Conservation (phyloP, 768 basidiomycete genomes). For the Rickenella mellea region DNA sequence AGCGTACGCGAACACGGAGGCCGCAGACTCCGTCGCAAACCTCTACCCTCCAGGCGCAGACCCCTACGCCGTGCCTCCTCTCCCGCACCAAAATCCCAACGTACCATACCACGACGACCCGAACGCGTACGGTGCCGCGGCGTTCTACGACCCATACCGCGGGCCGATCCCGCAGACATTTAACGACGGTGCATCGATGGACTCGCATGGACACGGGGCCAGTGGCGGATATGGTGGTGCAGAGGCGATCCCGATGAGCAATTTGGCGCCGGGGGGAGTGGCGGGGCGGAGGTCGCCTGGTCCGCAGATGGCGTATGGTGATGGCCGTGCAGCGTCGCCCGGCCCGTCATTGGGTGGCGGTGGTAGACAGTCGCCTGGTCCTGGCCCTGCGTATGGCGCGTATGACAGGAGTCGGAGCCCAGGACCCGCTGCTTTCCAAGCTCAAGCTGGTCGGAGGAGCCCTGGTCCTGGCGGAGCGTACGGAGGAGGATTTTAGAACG, state of each 20-base stretch:
- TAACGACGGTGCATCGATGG: conserved; percentile 24
- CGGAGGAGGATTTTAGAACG: conserved; percentile 13
- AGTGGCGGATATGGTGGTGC: conserved; percentile 21
- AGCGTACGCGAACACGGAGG: conserved; percentile 17
- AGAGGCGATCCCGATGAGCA: conserved; percentile 72
- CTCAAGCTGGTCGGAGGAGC: conserved; percentile 26
- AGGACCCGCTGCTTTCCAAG: conserved; percentile 10
- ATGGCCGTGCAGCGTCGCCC: conserved; percentile 24
- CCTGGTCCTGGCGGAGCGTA: conserved; percentile 41
- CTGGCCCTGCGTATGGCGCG: conserved; percentile 15
- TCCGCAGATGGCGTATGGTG: conserved; percentile 10
- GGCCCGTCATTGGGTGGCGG: conserved; percentile 1
- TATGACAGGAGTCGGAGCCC: conserved; percentile 8
- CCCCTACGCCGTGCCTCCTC: conserved; percentile 76
- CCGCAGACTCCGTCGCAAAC: conserved; percentile 35
- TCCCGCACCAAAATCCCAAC: conserved; percentile 73
- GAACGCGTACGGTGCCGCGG: conserved; percentile 20
- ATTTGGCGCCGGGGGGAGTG: conserved; percentile 29
- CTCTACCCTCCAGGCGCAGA: conserved; percentile 33
- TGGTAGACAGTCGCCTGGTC: conserved; percentile 17
- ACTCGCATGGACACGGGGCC: conserved; percentile 21
- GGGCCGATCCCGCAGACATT: conserved; percentile 66
- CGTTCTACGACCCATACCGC: conserved; percentile 74
- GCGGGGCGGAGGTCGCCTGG: conserved; percentile 9
- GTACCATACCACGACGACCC: conserved; percentile 73